Percentiles rank a stretch among this genome's conserved stretches.
phyloP scores from a whole-genome alignment of 768 basidiomycete species.

The Russula dissimulans region DNA sequence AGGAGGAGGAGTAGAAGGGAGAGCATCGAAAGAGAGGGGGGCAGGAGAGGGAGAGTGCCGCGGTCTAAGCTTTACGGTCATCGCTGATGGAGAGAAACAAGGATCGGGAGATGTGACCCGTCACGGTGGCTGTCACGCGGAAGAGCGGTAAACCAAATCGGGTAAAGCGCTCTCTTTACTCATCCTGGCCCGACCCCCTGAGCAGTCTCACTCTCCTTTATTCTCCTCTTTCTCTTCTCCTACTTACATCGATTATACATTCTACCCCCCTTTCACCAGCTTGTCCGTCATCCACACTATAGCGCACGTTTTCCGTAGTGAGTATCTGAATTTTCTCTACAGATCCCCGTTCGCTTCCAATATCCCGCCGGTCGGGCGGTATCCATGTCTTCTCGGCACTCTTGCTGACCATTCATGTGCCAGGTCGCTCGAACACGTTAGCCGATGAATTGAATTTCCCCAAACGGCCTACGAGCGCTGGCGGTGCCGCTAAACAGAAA shows the following conservation, averaged over 20 bases:
- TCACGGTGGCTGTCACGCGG: background rate
- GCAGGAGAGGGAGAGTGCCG: conserved; percentile 30
- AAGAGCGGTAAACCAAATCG: background rate
- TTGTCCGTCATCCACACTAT: too few relatives aligned
- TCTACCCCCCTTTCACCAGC: too few relatives aligned
- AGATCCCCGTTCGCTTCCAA: background rate
- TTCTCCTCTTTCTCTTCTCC: too few relatives aligned
- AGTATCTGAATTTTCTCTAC: background rate
- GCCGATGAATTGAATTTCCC: conserved; percentile 13
- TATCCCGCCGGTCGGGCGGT: background rate
- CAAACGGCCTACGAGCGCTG: background rate
- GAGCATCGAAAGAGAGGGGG: conserved; percentile 55
- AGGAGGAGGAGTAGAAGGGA: conserved; percentile 27
- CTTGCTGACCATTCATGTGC: background rate
- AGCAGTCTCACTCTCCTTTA: too few relatives aligned
- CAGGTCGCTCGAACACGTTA: background rate
- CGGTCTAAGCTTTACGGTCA: conserved; percentile 35
- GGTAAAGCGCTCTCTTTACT: background rate
- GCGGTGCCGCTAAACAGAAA: background rate
- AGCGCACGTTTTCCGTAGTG: too few relatives aligned
- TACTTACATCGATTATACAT: background rate
- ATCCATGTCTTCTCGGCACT: background rate
- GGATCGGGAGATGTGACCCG: background rate
- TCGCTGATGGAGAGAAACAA: background rate
- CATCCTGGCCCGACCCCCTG: too few relatives aligned